Evolutionary conservation across 345 rosid genomes (phyloP), one percentile per base, ranked within the genome.

Genomic region (Euclidium syriacum): DNA sequence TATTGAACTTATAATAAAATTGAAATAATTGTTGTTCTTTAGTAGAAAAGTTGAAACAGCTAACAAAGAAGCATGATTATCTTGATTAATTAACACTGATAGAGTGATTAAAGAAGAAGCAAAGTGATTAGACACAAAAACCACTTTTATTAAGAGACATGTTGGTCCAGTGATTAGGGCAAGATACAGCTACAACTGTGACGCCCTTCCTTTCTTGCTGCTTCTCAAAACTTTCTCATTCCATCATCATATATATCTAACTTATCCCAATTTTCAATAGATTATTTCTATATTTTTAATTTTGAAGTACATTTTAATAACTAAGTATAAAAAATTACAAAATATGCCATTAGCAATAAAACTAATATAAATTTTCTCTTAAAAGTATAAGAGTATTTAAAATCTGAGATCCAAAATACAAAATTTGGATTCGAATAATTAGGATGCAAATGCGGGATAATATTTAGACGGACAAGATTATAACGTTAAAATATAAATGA

Each of bases 91-190:
- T 50, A 59, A 30, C 54, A 18, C 33, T 59, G 7, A 43, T 41
- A 41, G 42, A 4, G 71, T 43, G 62, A 62, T 70, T 70, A 70
- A 23, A 70, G 61, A 62, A 26, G 25, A 52, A 62, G 62, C 74
- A 61, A 70, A 61, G 56, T 70, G 63, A 70, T 52, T 70, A 70
- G 63, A 62, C 74, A 53, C 63, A 12, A 19, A 68, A 70, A 7
- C 49, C 56, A 52, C 55, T 61, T 69, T 61, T 4, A 42, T 50
- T 41, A 41, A 58, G 59, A 52, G 67, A 34, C 48, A 61, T 25
- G 73, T 52, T 69, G 73, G 73, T 42, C 67, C 54, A 40, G 30
- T 0, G 58, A 41, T 24, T 42, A 59, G 52, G 49, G 65, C 33
- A 52, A 50, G 61, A 49, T 39, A 36, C 40, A 55, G 55, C 15